Conservation (phyloP, 2,329 filamentous ascomycete genomes). For the Fusarium globosum region DNA sequence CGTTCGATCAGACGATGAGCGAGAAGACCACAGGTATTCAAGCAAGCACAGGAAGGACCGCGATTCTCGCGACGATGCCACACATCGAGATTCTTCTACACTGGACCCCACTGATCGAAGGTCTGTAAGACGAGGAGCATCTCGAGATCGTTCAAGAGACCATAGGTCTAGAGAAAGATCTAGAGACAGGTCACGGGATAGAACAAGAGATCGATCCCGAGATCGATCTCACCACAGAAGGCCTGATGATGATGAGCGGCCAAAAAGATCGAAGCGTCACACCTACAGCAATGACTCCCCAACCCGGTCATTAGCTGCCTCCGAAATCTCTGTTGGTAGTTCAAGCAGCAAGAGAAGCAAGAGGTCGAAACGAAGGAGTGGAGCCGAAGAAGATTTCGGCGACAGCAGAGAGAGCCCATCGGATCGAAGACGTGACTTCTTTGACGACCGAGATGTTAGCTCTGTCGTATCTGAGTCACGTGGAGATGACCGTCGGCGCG, state of each 20-base stretch:
- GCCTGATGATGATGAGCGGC: constrained; percentile 50
- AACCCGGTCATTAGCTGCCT: constrained; percentile 49
- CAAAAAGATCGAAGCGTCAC: constrained; percentile 53
- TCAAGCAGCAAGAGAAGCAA: constrained; percentile 55
- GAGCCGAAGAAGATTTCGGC: constrained; percentile 51
- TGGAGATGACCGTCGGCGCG: constrained; percentile 48
- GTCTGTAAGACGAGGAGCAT: constrained; percentile 30
- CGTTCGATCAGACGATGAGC: constrained; percentile 36
- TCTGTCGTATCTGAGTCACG: constrained; percentile 62
- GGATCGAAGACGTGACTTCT: constrained; percentile 53
- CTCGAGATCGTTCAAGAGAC: constrained; percentile 29
- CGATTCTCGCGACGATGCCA: constrained; percentile 26
- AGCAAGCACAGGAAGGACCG: constrained; percentile 33
- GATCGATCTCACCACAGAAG: constrained; percentile 27
- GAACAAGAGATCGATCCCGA: constrained; percentile 25
- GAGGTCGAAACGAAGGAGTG: constrained; percentile 54
- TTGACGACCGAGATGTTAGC: constrained; percentile 59
- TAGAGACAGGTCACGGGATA: constrained; percentile 12
- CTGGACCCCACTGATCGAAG: constrained; percentile 24
- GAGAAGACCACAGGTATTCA: constrained; percentile 24
- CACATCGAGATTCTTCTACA: constrained; percentile 18
- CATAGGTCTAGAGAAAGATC: constrained; percentile 3
- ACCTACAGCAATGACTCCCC: constrained; percentile 46
- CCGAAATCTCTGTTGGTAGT: constrained; percentile 52
- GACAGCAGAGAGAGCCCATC: constrained; percentile 52